Conservation (phyloP, 23 red algal species). For the Gracilaria vermiculophylla region DNA sequence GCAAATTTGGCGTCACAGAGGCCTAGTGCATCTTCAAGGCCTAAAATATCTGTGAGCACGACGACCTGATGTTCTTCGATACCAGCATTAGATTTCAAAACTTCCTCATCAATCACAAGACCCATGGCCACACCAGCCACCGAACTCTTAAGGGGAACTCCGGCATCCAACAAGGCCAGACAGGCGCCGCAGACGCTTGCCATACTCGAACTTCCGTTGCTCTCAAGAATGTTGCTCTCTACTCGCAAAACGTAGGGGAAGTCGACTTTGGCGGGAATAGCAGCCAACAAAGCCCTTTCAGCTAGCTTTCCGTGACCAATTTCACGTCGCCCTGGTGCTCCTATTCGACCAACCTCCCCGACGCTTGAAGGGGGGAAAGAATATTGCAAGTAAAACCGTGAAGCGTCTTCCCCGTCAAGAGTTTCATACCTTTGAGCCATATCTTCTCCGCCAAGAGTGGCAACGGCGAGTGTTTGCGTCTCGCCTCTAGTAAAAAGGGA, state of each 20-base stretch:
- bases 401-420: conserved; percentile 71
- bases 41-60: conserved; percentile 94
- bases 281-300: conserved; percentile 69
- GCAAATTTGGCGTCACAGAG: conserved; percentile 94
- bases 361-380: conserved; percentile 91
- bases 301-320: conserved; percentile 96
- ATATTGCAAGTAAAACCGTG: conserved; percentile 95
- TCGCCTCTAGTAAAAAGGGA: conserved; percentile 94
- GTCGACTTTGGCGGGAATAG: conserved; percentile 54
- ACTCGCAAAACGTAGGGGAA: conserved; percentile 96
- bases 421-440: conserved; percentile 85
- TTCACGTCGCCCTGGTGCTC: conserved; percentile 87
- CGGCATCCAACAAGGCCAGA: conserved; percentile 90
- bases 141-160: conserved; percentile 75
- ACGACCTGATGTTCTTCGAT: conserved; percentile 6
- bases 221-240: conserved; percentile 92
- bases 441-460: conserved; percentile 86
- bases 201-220: conserved; percentile 91
- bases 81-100: background rate
- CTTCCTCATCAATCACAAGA: conserved; percentile 49
- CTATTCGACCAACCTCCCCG: conserved; percentile 83
- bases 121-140: conserved; percentile 97
- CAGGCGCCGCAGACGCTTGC: conserved; percentile 93
- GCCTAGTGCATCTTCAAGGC: conserved; percentile 94
- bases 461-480: conserved; percentile 90